Conservation (phyloP, 495 filamentous ascomycete genomes). For the Aspergillus biplanus region DNA sequence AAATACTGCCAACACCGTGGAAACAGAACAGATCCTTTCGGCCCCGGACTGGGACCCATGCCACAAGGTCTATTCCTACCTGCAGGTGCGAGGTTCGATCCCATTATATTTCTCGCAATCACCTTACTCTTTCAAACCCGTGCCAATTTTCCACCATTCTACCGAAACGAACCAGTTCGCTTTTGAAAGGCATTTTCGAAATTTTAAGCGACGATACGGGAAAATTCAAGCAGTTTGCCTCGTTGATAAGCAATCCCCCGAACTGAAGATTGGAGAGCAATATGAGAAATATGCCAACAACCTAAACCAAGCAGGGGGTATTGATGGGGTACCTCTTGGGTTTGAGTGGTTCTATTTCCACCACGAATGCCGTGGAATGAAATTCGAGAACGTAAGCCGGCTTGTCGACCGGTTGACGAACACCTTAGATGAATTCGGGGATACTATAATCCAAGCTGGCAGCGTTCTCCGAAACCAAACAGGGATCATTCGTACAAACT, state of each 20-base stretch:
- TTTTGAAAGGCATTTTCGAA: conserved; percentile 76
- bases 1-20: conserved; percentile 85
- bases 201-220: conserved; percentile 68
- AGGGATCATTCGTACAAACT: conserved; percentile 86
- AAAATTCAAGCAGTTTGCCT: conserved; percentile 77
- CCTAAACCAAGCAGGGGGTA: conserved; percentile 64
- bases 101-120: conserved; percentile 92
- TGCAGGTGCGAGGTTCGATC: conserved; percentile 86
- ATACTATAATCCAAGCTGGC: conserved; percentile 59
- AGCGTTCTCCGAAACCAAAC: conserved; percentile 59
- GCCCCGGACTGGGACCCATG: conserved; percentile 61
- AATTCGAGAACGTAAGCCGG: conserved; percentile 87
- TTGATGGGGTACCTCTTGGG: conserved; percentile 56
- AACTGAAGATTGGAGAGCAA: conserved; percentile 73
- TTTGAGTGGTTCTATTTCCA: conserved; percentile 99
- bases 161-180: conserved; percentile 74
- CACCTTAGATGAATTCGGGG: conserved; percentile 66
- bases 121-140: conserved; percentile 88
- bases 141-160: conserved; percentile 79
- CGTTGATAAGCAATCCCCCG: conserved; percentile 83
- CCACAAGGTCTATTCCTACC: conserved; percentile 74
- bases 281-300: conserved; percentile 67
- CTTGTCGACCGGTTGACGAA: conserved; percentile 70
- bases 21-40: conserved; percentile 91
- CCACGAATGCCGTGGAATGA: conserved; percentile 88